Conservation (phyloP, 2,329 filamentous ascomycete genomes). For the Stachybotrys chlorohalonatus region DNA sequence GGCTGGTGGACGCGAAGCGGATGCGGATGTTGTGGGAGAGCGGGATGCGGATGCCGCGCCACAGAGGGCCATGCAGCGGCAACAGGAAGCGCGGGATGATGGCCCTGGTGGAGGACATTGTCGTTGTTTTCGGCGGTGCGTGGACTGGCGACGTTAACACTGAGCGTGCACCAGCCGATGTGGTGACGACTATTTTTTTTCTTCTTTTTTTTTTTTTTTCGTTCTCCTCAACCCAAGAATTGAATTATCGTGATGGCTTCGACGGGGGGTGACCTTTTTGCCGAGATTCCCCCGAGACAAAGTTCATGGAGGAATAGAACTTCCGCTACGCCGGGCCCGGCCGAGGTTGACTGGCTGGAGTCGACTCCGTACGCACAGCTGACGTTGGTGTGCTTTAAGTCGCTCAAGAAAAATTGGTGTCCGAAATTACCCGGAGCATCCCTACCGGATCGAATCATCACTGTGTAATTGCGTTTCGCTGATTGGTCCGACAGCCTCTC, state of each 20-base stretch:
- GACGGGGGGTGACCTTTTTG: neutral
- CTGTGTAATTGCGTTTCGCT: slow-evolving; percentile 21
- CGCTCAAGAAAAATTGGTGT: neutral
- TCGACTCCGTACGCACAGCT: too few species aligned
- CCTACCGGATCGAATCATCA: slow-evolving; percentile 6
- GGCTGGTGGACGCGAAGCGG: slow-evolving; percentile 21
- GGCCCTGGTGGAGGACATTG: slow-evolving; percentile 34
- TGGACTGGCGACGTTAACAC: neutral
- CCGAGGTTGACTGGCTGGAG: too few species aligned
- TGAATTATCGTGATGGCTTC: neutral
- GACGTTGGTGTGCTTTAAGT: neutral
- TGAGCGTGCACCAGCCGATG: neutral
- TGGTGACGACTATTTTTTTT: neutral
- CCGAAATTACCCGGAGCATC: slow-evolving; percentile 26
- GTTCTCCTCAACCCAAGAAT: neutral
- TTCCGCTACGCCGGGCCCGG: neutral
- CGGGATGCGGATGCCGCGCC: slow-evolving; percentile 33
- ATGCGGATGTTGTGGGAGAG: slow-evolving; percentile 24
- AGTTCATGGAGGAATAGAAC: neutral
- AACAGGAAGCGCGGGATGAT: slow-evolving; percentile 61
- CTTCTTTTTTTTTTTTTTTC: neutral
- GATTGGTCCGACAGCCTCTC: slow-evolving; percentile 27
- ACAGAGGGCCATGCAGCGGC: slow-evolving; percentile 49
- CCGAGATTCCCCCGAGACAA: slow-evolving; percentile 9
- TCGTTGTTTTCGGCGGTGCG: slow-evolving; percentile 9